Percentiles rank a stretch among this genome's conserved stretches.
phyloP scores from a whole-genome alignment of 2,329 filamentous ascomycete genomes.

The Colletotrichum sp. region DNA sequence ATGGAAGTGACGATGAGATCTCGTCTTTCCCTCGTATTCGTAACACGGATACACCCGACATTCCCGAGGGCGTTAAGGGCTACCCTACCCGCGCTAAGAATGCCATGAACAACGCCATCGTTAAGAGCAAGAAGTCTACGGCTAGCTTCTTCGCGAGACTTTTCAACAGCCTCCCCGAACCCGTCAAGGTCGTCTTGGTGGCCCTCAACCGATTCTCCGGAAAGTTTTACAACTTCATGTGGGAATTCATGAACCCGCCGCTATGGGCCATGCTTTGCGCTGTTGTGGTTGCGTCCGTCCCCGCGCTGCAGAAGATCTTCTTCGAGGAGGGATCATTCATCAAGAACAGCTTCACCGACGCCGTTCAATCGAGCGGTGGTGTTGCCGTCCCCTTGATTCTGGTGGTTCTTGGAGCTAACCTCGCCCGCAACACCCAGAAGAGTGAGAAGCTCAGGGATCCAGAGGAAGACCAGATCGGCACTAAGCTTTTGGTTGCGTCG shows the following conservation, averaged over 20 bases:
- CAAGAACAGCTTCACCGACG: constrained; percentile 89
- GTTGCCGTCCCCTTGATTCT: constrained; percentile 95
- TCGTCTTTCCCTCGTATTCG: constrained; percentile 66
- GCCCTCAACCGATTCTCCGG: constrained; percentile 36
- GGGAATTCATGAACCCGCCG: constrained; percentile 98
- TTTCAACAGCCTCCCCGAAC: constrained; percentile 44
- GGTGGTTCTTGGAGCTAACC: constrained; percentile 92
- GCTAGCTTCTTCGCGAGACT: constrained; percentile 27
- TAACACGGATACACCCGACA: constrained; percentile 44
- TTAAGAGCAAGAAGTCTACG: constrained; percentile 25
- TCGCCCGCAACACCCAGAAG: constrained; percentile 88
- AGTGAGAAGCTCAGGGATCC: constrained; percentile 66
- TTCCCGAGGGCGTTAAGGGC: constrained; percentile 46
- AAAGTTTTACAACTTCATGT: constrained; percentile 69
- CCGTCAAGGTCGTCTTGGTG: constrained; percentile 41
- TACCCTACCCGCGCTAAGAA: constrained; percentile 40
- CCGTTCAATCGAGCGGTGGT: constrained; percentile 82
- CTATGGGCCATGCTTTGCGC: constrained; percentile 96
- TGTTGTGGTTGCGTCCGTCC: constrained; percentile 89
- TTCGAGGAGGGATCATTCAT: constrained; percentile 90
- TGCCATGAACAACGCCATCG: constrained; percentile 32
- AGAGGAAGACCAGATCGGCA: constrained; percentile 73
- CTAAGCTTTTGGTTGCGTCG: constrained; percentile 83
- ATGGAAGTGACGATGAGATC: constrained; percentile 54
- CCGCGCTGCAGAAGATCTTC: constrained; percentile 81